A percentile compares a stretch with the other conserved stretches of the same genome.
Conservation (phyloP, 306 rosid species). For the Vigna trinervia region DNA sequence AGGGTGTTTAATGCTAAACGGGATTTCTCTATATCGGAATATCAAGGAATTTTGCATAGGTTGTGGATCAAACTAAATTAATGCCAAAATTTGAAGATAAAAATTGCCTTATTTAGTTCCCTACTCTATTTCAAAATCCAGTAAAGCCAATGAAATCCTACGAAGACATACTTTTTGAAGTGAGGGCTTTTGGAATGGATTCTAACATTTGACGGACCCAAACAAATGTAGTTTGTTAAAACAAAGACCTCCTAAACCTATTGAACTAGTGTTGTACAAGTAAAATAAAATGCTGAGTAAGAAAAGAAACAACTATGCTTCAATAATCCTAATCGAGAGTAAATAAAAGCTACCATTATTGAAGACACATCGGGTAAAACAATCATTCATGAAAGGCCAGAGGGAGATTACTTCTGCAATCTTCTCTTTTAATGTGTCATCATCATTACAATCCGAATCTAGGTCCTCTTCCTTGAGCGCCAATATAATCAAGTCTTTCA, state of each 20-base stretch:
- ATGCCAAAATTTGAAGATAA: background rate
- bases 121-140: background rate
- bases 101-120: background rate
- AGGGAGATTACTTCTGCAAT: conserved; percentile 78
- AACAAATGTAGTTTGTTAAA: too few relatives aligned
- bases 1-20: too few relatives aligned
- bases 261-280: too few relatives aligned
- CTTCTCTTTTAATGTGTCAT: conserved; percentile 67
- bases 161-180: background rate
- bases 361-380: conserved; percentile 21
- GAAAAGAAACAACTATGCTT: too few relatives aligned
- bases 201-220: too few relatives aligned
- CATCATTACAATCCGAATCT: conserved; percentile 60
- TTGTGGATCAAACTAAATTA: too few relatives aligned
- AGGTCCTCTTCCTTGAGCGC: conserved; percentile 85
- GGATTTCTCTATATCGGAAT: too few relatives aligned
- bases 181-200: background rate
- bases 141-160: conserved; percentile 3
- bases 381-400: conserved; percentile 30
- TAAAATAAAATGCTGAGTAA: too few relatives aligned
- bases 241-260: too few relatives aligned
- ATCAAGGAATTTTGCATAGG: too few relatives aligned
- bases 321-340: background rate
- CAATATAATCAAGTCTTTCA: conserved; percentile 74
- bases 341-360: conserved; percentile 23